phyloP scores from a whole-genome alignment of 495 filamentous ascomycete genomes.

The Penicillium paxilli region DNA sequence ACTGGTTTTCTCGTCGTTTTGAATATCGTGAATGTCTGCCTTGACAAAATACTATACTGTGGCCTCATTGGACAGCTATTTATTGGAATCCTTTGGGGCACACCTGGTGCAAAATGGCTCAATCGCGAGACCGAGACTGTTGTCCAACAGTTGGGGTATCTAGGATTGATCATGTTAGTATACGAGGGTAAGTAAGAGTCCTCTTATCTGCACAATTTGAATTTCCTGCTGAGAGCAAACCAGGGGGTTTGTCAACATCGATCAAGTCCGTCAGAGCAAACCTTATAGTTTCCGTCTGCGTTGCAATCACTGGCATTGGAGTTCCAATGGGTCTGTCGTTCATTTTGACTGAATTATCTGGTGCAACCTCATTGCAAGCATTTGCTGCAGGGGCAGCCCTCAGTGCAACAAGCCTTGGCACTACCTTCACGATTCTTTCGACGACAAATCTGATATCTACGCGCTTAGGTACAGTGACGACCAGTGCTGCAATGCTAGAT shows the following conservation, averaged over 20 bases:
- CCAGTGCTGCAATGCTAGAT: slow-evolving; percentile 77
- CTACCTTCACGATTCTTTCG: slow-evolving; percentile 72
- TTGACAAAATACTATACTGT: slow-evolving; percentile 67
- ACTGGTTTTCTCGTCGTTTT: slow-evolving; percentile 67
- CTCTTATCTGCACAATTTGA: background rate
- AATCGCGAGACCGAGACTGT: slow-evolving; percentile 46
- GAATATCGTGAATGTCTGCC: slow-evolving; percentile 55
- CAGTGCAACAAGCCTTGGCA: slow-evolving; percentile 75
- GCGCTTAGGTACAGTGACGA: slow-evolving; percentile 67
- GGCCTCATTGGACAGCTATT: slow-evolving; percentile 75
- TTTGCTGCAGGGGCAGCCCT: slow-evolving; percentile 79
- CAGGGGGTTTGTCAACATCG: slow-evolving; percentile 67
- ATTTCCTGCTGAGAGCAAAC: background rate
- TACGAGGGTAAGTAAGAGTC: slow-evolving; percentile 56
- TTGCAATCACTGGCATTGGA: slow-evolving; percentile 64
- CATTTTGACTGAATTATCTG: slow-evolving; percentile 42
- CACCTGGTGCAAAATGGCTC: slow-evolving; percentile 59
- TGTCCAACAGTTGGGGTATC: slow-evolving; percentile 70
- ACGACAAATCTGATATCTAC: slow-evolving; percentile 57
- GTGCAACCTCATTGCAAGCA: slow-evolving; percentile 54
- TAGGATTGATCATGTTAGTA: slow-evolving; percentile 73
- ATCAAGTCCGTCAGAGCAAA: slow-evolving; percentile 59
- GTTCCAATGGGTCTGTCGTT: slow-evolving; percentile 71
- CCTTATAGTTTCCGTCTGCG: slow-evolving; percentile 54
- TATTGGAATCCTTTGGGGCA: slow-evolving; percentile 69